These are phyloP conservation scores for Phialophora verrucosa DNA, from an alignment of 2,329 filamentous ascomycete genomes.

Conservation along the genomic window DNA sequence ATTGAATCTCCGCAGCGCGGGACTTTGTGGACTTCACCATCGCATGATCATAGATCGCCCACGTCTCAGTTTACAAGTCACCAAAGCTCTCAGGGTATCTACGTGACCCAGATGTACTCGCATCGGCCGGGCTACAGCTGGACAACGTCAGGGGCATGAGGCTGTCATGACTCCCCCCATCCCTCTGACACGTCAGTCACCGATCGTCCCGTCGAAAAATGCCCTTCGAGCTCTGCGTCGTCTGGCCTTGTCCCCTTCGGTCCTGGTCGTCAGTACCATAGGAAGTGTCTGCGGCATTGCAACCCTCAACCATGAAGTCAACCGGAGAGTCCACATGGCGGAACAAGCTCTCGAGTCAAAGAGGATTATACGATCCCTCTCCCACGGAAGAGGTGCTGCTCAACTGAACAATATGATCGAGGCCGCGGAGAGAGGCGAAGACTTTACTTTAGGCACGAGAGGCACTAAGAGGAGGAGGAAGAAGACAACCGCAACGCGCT, in stretches of 20 bases:
- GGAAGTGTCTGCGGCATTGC: conserved; percentile 50
- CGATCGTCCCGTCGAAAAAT: conserved; percentile 50
- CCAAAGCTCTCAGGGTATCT: not conserved
- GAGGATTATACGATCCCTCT: conserved; percentile 48
- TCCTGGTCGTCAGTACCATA: conserved; percentile 41
- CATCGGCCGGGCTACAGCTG: not conserved
- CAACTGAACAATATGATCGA: conserved; percentile 51
- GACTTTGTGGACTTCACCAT: not conserved
- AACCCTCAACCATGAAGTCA: conserved; percentile 51
- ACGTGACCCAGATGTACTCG: not conserved
- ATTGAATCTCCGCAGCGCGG: conserved; percentile 6
- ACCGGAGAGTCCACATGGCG: conserved; percentile 49
- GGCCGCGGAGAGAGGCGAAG: conserved; percentile 52
- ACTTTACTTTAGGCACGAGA: conserved; percentile 49
- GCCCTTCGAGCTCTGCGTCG: conserved; percentile 51
- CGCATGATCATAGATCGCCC: not conserved
- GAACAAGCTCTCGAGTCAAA: conserved; percentile 54
- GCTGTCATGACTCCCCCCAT: conserved; percentile 19
- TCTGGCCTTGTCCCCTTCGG: conserved; percentile 43
- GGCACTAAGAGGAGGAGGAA: conserved; percentile 40
- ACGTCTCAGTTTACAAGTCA: not conserved
- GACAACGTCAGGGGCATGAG: conserved; percentile 1
- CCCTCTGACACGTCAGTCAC: conserved; percentile 5
- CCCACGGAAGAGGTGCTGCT: conserved; percentile 41
- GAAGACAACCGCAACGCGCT: conserved; percentile 19